These are phyloP conservation scores for Russula vinacea DNA, from an alignment of 768 basidiomycete species.

Conservation along the genomic window DNA sequence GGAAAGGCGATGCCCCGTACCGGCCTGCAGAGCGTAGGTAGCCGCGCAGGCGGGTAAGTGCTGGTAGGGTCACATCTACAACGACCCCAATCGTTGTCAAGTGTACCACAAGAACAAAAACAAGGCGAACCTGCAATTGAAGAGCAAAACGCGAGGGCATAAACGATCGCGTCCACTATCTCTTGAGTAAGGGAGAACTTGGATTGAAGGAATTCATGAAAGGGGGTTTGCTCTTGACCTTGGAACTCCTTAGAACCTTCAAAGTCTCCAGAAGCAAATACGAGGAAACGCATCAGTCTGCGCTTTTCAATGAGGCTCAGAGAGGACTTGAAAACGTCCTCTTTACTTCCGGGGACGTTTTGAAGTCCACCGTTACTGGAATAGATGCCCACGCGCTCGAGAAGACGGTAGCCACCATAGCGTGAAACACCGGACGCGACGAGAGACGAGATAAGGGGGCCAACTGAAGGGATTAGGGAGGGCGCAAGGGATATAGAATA, in stretches of 20 bases:
- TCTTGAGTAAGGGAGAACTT: conserved; percentile 60
- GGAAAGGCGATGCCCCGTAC: conserved; percentile 84
- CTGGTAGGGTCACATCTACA: conserved; percentile 62
- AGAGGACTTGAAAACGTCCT: conserved; percentile 86
- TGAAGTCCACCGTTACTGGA: conserved; percentile 43
- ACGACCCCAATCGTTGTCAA: conserved; percentile 19
- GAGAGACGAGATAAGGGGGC: conserved; percentile 74
- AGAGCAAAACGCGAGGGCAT: conserved; percentile 72
- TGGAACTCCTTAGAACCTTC: conserved; percentile 58
- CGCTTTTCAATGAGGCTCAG: conserved; percentile 82
- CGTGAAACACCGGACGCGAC: conserved; percentile 80
- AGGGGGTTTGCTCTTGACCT: conserved; percentile 53
- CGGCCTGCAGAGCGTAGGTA: conserved; percentile 79
- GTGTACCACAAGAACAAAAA: not conserved
- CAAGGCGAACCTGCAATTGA: conserved; percentile 51
- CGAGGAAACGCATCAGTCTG: conserved; percentile 86
- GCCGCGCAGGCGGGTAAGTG: conserved; percentile 64
- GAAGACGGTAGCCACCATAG: conserved; percentile 86
- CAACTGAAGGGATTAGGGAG: conserved; percentile 72
- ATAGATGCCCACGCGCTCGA: conserved; percentile 68
- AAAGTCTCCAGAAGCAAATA: conserved; percentile 75
- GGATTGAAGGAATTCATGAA: conserved; percentile 60
- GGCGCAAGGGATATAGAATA: conserved; percentile 88
- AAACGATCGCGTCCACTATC: conserved; percentile 61
- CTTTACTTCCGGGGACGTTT: conserved; percentile 85